Base-by-base conservation (phyloP, 108 stramenopile species). In the Fistulifera pelliculosa region DNA sequence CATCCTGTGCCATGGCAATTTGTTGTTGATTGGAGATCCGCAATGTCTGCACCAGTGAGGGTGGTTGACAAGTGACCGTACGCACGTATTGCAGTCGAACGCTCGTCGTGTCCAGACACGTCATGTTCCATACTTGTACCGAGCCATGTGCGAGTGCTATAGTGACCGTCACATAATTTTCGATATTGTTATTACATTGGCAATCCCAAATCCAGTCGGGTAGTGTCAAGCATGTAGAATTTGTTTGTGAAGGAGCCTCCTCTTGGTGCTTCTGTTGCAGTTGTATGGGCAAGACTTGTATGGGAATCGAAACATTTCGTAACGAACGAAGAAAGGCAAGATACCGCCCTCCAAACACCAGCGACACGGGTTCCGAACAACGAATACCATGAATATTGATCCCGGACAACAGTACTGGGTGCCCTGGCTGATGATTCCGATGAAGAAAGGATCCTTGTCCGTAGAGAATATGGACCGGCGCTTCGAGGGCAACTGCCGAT, bases 191-290 rank as follows among this genome's bases (percentile, higher is more conserved):
- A 4, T 39, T 14, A 8, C 31, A 40, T 16, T 40, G 54, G 42
- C 28, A 35, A 40, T 54, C 54, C 54, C 54, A 54, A 43, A 54
- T 54, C 54, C 54, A 54, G 31, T 54, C 54, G 6, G 54, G 24
- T 23, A 51, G 31, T 6, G 31, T 35, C 31, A 35, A 8, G 31
- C 8, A 35, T n/a, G n/a, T n/a, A n/a, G n/a, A n/a, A n/a, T n/a
- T n/a, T n/a, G n/a, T n/a, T n/a, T n/a, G n/a, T n/a, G n/a, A n/a
- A n/a, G n/a, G n/a, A n/a, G n/a, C n/a, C n/a, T n/a, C n/a, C n/a
- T n/a, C n/a, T n/a, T n/a, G n/a, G n/a, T n/a, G n/a, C n/a, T n/a
- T n/a, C n/a, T n/a, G n/a, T n/a, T n/a, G n/a, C 3, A 35, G 31
- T 8, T 35, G 6, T 35, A 35, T 35, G 6, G 31, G 8, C 3